Conservation (phyloP, 371 early-diverging fungal species). For the Apophysomyces sp. region DNA sequence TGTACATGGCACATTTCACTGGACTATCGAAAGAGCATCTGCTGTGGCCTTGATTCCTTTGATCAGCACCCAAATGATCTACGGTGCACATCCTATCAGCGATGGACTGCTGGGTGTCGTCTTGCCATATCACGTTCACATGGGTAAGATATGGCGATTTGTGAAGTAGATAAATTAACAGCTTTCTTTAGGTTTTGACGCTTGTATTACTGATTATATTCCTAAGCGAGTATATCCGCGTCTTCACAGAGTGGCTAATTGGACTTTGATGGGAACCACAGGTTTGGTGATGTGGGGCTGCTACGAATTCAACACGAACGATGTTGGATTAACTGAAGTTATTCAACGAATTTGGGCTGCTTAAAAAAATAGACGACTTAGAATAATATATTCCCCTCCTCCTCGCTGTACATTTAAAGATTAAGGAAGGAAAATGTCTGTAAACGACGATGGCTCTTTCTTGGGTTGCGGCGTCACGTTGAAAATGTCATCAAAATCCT, state of each 20-base stretch:
- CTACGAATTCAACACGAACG: conserved; percentile 93
- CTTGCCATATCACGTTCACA: conserved; percentile 85
- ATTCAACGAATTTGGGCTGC: conserved; percentile 80
- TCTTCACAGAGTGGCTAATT: conserved; percentile 59
- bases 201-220: conserved; percentile 81
- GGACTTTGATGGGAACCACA: conserved; percentile 67
- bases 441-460: conserved; percentile 10
- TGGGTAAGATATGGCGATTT: conserved; percentile 45
- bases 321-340: conserved; percentile 91
- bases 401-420: not conserved
- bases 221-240: conserved; percentile 67
- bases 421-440: conserved; percentile 22
- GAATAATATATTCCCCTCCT: not conserved
- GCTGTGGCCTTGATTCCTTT: conserved; percentile 78
- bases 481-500: conserved; percentile 17
- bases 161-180: not conserved
- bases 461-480: conserved; percentile 5
- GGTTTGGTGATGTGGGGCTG: conserved; percentile 83
- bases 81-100: conserved; percentile 81
- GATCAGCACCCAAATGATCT: conserved; percentile 68
- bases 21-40: conserved; percentile 73
- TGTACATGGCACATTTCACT: conserved; percentile 36
- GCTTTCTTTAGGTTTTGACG: conserved; percentile 63
- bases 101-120: conserved; percentile 89
- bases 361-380: conserved; percentile 22